Percentiles rank a stretch among this genome's conserved stretches.
phyloP scores from a whole-genome alignment of 306 rosid genomes.

The Psophocarpus tetragonolobus region DNA sequence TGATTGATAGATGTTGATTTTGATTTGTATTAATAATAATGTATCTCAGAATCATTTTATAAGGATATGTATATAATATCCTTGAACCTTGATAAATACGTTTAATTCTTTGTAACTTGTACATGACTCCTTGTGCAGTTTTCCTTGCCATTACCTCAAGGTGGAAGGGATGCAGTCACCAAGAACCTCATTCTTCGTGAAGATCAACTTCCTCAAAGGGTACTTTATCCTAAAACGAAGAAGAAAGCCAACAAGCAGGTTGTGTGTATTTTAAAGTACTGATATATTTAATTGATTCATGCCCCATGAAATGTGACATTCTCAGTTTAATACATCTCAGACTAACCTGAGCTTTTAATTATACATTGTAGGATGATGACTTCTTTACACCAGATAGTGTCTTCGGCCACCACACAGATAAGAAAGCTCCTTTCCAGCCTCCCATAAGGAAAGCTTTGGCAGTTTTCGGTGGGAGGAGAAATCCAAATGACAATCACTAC shows the following conservation, averaged over 20 bases:
- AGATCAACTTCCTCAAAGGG: conserved; percentile 94
- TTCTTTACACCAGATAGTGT: conserved; percentile 51
- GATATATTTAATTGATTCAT: neutral
- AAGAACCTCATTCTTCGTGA: conserved; percentile 88
- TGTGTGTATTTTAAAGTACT: neutral
- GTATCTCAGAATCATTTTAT: neutral
- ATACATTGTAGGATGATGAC: conserved; percentile 62
- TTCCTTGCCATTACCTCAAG: conserved; percentile 85
- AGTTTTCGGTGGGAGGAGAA: conserved; percentile 76
- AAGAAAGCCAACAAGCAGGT: conserved; percentile 78
- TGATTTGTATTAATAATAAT: neutral
- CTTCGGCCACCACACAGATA: conserved; percentile 74
- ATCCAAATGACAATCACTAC: conserved; percentile 91
- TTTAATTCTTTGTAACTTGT: conserved; percentile 1
- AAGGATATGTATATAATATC: neutral
- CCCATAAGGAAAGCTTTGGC: conserved; percentile 79
- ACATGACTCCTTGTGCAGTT: conserved; percentile 56
- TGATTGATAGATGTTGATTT: conserved; percentile 19
- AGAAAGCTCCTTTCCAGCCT: conserved; percentile 79
- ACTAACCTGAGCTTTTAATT: conserved; percentile 19
- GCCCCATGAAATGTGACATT: neutral
- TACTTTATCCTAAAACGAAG: conserved; percentile 78
- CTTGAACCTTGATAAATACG: neutral
- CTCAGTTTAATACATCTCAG: neutral
- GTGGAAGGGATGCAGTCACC: conserved; percentile 86